Evolutionary conservation across 1,139 yeast species (phyloP).

Genomic region (Saccharomyces hybrid): DNA sequence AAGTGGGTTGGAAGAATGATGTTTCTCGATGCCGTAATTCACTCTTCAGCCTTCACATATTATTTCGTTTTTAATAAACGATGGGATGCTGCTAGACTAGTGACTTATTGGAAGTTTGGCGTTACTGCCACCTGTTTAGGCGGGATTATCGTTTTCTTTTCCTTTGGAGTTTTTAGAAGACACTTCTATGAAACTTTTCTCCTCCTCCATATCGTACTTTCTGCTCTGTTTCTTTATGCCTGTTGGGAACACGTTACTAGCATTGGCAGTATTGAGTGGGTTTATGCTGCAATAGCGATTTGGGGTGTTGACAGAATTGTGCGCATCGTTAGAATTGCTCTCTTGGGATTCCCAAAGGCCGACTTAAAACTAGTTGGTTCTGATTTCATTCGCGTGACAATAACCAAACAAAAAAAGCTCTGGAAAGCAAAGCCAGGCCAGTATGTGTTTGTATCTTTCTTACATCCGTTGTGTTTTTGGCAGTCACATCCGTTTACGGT

Average conservation of each 20-base stretch:
- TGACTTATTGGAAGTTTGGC: constrained; percentile 43
- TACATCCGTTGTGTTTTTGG: constrained; percentile 42
- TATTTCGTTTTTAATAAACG: constrained; percentile 19
- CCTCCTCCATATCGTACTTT: constrained; percentile 50
- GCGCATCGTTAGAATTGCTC: constrained; percentile 42
- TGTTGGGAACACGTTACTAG: constrained; percentile 51
- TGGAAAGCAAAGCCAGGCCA: constrained; percentile 31
- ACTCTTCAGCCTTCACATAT: constrained; percentile 40
- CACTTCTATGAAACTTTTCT: constrained; percentile 58
- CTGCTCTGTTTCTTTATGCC: constrained; percentile 47
- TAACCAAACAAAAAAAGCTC: constrained; percentile 33
- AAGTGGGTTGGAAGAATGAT: constrained; percentile 54
- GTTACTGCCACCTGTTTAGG: constrained; percentile 36
- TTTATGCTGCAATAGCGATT: constrained; percentile 46
- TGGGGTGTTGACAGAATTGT: constrained; percentile 57
- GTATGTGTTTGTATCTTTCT: constrained; percentile 25
- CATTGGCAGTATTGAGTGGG: constrained; percentile 41
- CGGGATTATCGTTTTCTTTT: constrained; percentile 31
- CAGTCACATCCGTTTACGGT: constrained; percentile 70
- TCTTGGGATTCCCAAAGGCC: constrained; percentile 44
- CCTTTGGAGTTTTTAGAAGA: constrained; percentile 45
- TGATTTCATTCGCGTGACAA: constrained; percentile 31
- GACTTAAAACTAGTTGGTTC: constrained; percentile 42
- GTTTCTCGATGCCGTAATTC: constrained; percentile 36
- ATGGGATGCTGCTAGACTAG: constrained; percentile 7